Conservation (phyloP, 306 rosid species). For the Biancaea sappan region DNA sequence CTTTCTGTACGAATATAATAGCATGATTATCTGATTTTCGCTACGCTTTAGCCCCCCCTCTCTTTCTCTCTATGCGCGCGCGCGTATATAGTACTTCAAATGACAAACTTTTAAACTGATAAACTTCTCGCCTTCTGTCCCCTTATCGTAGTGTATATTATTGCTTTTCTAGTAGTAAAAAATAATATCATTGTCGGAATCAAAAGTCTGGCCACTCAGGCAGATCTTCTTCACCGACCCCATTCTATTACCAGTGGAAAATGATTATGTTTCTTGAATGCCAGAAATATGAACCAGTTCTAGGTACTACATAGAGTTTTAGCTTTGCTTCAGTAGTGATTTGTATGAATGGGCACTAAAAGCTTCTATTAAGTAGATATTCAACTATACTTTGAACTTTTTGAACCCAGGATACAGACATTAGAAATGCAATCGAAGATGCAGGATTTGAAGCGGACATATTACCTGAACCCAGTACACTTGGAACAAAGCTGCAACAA, state of each 20-base stretch:
- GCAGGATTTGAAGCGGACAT: conserved; percentile 98
- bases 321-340: conserved; percentile 10
- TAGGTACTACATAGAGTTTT: neutral
- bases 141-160: neutral
- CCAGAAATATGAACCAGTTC: neutral
- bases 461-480: conserved; percentile 67
- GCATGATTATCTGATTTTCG: neutral
- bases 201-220: conserved; percentile 5
- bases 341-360: neutral
- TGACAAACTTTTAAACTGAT: conserved; percentile 13
- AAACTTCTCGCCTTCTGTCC: neutral
- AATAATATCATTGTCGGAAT: conserved; percentile 12
- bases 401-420: conserved; percentile 72
- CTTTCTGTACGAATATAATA: neutral
- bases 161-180: conserved; percentile 11
- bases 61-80: conserved; percentile 9
- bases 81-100: neutral
- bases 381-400: conserved; percentile 33
- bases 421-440: conserved; percentile 90
- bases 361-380: conserved; percentile 28
- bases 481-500: conserved; percentile 58
- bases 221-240: conserved; percentile 3
- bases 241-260: conserved; percentile 17
- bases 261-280: conserved; percentile 26
- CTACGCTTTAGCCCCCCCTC: no score